A percentile compares a stretch with the other conserved stretches of the same genome.
Evolutionary conservation across 108 stramenopile genomes (phyloP).

Genomic region (Cyclostephanos tholiformis): DNA sequence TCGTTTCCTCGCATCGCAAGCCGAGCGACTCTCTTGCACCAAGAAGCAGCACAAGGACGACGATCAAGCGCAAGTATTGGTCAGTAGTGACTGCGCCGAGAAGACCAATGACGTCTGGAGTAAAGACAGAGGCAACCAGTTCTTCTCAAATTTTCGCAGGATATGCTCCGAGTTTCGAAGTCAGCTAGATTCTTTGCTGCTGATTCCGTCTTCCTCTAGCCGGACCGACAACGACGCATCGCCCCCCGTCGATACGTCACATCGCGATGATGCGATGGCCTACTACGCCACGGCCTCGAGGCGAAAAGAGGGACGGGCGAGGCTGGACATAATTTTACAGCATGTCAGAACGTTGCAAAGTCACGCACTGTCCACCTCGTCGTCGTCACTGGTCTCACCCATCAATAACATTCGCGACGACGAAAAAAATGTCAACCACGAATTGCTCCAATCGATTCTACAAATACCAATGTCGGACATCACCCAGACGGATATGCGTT

Average conservation of each 20-base stretch:
- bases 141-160: constrained; percentile 34
- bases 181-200: constrained; percentile 25
- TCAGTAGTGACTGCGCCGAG: background rate
- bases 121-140: constrained; percentile 24
- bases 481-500: constrained; percentile 32
- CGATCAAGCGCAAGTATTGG: constrained; percentile 6
- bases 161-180: constrained; percentile 30
- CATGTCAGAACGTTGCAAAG: constrained; percentile 33
- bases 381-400: constrained; percentile 13
- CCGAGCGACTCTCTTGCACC: constrained; percentile 23
- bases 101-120: constrained; percentile 7
- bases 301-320: constrained; percentile 38
- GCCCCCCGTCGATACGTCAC: background rate
- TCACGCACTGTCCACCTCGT: constrained; percentile 28
- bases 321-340: constrained; percentile 25
- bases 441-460: constrained; percentile 29
- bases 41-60: constrained; percentile 12
- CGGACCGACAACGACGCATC: background rate
- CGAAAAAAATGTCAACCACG: background rate
- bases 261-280: constrained; percentile 3
- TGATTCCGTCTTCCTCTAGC: background rate
- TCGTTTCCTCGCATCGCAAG: constrained; percentile 32
- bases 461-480: constrained; percentile 30
- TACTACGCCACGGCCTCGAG: constrained; percentile 42
- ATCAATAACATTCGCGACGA: background rate